Evolutionary conservation across 495 filamentous ascomycete species (phyloP).

Genomic region (Aspergillus asperescens): DNA sequence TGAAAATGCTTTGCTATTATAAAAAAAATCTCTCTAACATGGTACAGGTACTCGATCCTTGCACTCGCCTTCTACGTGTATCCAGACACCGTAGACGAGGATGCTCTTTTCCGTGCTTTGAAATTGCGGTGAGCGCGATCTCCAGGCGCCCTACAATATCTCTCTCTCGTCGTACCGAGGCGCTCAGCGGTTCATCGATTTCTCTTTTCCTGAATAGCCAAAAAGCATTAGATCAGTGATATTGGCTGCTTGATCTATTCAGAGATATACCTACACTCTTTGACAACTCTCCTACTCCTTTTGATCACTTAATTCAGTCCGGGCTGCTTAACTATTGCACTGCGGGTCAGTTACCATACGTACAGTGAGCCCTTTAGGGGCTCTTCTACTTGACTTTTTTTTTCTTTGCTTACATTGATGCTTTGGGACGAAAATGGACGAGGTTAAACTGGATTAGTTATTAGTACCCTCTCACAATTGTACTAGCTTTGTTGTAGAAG

Average conservation of each 20-base stretch:
- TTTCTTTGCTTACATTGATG: conserved; percentile 3
- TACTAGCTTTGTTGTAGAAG: background rate
- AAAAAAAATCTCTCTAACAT: background rate
- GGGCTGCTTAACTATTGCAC: conserved; percentile 10
- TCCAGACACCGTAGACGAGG: conserved; percentile 52
- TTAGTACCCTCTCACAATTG: background rate
- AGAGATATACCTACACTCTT: background rate
- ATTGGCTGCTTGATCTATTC: background rate
- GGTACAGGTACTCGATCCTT: conserved; percentile 67
- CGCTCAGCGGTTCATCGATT: background rate
- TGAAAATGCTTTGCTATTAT: conserved; percentile 43
- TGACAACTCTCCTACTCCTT: background rate
- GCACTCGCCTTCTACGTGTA: conserved; percentile 87
- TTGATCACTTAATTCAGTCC: background rate
- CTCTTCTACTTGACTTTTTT: background rate
- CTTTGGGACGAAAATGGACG: background rate
- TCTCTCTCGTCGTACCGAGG: background rate
- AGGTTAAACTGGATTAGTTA: background rate
- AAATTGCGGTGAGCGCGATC: background rate
- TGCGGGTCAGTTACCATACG: conserved; percentile 16
- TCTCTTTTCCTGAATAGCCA: background rate
- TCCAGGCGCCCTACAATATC: too few relatives aligned
- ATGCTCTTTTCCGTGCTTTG: conserved; percentile 14
- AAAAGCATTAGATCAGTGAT: background rate
- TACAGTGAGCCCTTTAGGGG: background rate